A percentile compares a stretch with the other conserved stretches of the same genome.
phyloP scores from a whole-genome alignment of 768 basidiomycete genomes.

The Auriculariales sp. region DNA sequence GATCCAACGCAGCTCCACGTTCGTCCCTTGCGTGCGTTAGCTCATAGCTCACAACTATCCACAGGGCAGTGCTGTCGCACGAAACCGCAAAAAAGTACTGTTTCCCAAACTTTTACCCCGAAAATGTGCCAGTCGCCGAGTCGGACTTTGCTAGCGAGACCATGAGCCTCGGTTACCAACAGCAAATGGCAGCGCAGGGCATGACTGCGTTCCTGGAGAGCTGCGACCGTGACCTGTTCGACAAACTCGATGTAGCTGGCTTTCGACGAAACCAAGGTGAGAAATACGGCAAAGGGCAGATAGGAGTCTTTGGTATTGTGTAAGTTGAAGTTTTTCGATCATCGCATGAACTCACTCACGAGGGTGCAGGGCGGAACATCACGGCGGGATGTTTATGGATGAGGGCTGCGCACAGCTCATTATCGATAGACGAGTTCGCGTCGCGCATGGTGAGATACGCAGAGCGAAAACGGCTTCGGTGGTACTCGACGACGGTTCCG shows the following conservation, averaged over 20 bases:
- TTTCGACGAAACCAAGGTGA: background rate
- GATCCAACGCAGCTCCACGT: background rate
- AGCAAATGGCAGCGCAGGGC: background rate
- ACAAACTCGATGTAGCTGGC: background rate
- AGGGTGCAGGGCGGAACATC: background rate
- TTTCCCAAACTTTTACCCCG: background rate
- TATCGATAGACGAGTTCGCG: constrained; percentile 9
- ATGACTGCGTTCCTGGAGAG: background rate
- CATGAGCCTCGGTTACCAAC: background rate
- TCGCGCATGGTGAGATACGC: constrained; percentile 10
- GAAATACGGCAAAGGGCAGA: background rate
- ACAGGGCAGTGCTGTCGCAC: background rate
- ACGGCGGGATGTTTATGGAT: constrained; percentile 6
- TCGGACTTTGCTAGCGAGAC: background rate
- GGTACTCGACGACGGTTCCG: constrained; percentile 7
- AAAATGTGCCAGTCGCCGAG: background rate
- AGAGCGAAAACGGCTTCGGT: constrained; percentile 1
- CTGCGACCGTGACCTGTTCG: background rate
- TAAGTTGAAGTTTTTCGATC: no score
- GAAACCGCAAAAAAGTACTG: background rate
- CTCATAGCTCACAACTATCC: background rate
- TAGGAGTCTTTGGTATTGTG: background rate
- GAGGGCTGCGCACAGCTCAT: constrained; percentile 12
- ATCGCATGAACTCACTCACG: no score
- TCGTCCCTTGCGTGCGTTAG: background rate